phyloP scores from a whole-genome alignment of 108 stramenopile species.

The Pseudonitzschia multistriata region DNA sequence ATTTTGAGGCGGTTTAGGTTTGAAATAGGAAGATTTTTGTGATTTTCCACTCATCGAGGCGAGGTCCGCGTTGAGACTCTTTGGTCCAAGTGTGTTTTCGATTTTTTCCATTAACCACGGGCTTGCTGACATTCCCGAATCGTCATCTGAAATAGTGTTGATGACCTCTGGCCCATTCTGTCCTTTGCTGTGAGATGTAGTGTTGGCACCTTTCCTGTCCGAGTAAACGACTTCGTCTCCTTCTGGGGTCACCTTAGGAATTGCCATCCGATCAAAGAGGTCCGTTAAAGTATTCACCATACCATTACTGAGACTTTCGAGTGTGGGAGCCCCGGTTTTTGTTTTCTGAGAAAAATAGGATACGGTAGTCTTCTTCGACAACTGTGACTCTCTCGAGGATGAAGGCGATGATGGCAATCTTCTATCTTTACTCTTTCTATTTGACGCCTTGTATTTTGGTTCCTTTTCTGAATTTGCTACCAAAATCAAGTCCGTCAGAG shows the following conservation, averaged over 20 bases:
- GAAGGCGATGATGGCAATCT: background rate
- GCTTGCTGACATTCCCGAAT: slow-evolving; percentile 45
- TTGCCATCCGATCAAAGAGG: slow-evolving; percentile 27
- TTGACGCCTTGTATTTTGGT: background rate
- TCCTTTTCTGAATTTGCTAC: background rate
- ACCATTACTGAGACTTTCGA: background rate
- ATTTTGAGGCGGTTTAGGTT: background rate
- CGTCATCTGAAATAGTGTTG: slow-evolving; percentile 13
- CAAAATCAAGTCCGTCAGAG: too few species aligned
- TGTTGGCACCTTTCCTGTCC: background rate
- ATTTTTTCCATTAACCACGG: slow-evolving; percentile 79
- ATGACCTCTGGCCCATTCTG: background rate
- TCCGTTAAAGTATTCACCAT: slow-evolving; percentile 17
- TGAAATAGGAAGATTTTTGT: slow-evolving; percentile 18
- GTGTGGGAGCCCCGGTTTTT: background rate
- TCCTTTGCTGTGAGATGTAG: background rate
- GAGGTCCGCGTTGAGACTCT: slow-evolving; percentile 67
- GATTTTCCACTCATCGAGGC: slow-evolving; percentile 79
- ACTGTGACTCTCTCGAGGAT: background rate
- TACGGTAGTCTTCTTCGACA: background rate
- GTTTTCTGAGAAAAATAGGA: background rate
- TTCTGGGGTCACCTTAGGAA: slow-evolving; percentile 18
- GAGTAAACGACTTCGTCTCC: slow-evolving; percentile 10
- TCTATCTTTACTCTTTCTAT: background rate
- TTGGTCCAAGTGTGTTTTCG: slow-evolving; percentile 73